Conservation (phyloP, 306 rosid genomes). For the Inga laurina region DNA sequence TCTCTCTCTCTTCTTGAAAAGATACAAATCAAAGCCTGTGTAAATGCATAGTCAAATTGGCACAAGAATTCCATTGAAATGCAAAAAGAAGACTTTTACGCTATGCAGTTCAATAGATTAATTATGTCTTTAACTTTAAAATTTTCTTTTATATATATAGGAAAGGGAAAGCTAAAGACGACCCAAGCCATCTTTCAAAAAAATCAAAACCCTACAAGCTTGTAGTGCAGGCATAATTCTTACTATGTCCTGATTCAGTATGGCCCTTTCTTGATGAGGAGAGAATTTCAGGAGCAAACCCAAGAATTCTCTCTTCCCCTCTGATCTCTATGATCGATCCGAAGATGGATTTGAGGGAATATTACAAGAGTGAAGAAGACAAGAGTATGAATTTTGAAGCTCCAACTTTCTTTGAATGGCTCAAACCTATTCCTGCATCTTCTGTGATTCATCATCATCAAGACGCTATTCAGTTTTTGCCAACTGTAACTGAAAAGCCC, state of each 20-base stretch:
- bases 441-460: background rate
- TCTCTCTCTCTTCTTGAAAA: background rate
- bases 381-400: background rate
- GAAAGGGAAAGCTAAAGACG: conserved; percentile 1
- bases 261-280: background rate
- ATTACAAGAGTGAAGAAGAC: background rate
- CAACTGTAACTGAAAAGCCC: background rate
- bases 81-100: background rate
- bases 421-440: background rate
- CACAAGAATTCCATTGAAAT: background rate
- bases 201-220: background rate
- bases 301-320: background rate
- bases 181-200: background rate
- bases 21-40: background rate
- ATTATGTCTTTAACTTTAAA: background rate
- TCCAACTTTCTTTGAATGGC: conserved; percentile 13
- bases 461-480: conserved; percentile 6
- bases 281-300: background rate
- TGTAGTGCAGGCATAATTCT: background rate
- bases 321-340: background rate
- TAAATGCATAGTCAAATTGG: background rate
- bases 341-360: conserved; percentile 1
- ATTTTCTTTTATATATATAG: background rate
- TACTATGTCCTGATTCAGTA: background rate
- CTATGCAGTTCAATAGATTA: background rate